A percentile compares a stretch with the other conserved stretches of the same genome.
These are phyloP conservation scores for Monosporascus sp. DNA, from an alignment of 2,329 filamentous ascomycete species.

Conservation along the genomic window DNA sequence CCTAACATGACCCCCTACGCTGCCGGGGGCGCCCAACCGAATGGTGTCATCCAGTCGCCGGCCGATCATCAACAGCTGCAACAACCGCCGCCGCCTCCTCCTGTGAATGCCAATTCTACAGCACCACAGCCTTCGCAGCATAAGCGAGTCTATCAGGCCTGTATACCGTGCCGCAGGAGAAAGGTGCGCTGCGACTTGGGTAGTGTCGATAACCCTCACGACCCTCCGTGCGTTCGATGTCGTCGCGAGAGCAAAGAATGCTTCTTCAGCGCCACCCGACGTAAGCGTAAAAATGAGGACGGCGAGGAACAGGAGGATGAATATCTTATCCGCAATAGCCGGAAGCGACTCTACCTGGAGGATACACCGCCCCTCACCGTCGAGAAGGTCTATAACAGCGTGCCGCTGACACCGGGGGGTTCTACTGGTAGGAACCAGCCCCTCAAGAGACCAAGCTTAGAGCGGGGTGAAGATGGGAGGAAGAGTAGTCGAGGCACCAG, in stretches of 20 bases:
- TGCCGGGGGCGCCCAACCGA: neutral
- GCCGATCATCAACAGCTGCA: slow-evolving; percentile 1
- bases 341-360: slow-evolving; percentile 57
- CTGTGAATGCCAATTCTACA: neutral
- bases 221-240: slow-evolving; percentile 90
- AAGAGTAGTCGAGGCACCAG: slow-evolving; percentile 25
- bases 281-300: slow-evolving; percentile 77
- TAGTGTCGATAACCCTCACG: slow-evolving; percentile 87
- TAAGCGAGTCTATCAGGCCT: slow-evolving; percentile 60
- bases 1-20: slow-evolving; percentile 4
- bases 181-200: slow-evolving; percentile 60
- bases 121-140: slow-evolving; percentile 33
- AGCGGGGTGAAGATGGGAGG: slow-evolving; percentile 28
- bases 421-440: slow-evolving; percentile 62
- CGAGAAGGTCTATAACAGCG: slow-evolving; percentile 44
- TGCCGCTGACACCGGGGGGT: slow-evolving; percentile 61
- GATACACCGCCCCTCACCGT: slow-evolving; percentile 37
- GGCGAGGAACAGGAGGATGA: slow-evolving; percentile 54
- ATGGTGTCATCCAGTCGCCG: neutral
- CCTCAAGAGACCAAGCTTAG: slow-evolving; percentile 52
- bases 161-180: slow-evolving; percentile 56
- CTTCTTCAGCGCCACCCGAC: slow-evolving; percentile 89
- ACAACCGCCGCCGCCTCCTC: neutral
- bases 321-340: slow-evolving; percentile 67
- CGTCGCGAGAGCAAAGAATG: slow-evolving; percentile 94